Conservation (phyloP, 495 filamentous ascomycete species). For the Trichoderma orchidacearum region DNA sequence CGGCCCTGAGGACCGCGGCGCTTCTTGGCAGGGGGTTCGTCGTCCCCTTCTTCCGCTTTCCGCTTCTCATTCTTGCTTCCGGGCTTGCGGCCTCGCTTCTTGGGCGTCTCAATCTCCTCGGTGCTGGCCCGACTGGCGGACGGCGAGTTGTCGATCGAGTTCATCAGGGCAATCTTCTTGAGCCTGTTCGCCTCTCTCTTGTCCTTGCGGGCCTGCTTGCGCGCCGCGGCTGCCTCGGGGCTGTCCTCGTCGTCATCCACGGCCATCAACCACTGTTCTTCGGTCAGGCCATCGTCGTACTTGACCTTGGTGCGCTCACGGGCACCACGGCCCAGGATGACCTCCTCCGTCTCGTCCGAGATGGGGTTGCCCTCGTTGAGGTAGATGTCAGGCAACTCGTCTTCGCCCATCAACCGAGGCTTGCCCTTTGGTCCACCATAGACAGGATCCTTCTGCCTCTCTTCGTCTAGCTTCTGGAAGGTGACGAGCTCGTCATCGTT, state of each 20-base stretch:
- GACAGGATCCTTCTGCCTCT: slow-evolving; percentile 42
- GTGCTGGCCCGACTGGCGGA: slow-evolving; percentile 65
- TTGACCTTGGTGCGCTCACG: slow-evolving; percentile 85
- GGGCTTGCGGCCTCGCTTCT: slow-evolving; percentile 70
- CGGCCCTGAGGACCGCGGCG: slow-evolving; percentile 49
- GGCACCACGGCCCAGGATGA: slow-evolving; percentile 73
- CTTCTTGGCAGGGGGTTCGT: slow-evolving; percentile 69
- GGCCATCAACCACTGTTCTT: slow-evolving; percentile 90
- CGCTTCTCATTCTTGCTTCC: slow-evolving; percentile 61
- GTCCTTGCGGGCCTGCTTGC: slow-evolving; percentile 74
- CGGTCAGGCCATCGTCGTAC: slow-evolving; percentile 95
- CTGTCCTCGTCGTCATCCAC: slow-evolving; percentile 93
- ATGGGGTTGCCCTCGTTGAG: slow-evolving; percentile 72
- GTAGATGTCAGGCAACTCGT: slow-evolving; percentile 88
- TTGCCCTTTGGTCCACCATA: slow-evolving; percentile 61
- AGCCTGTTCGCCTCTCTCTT: slow-evolving; percentile 63
- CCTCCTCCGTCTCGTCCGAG: slow-evolving; percentile 59
- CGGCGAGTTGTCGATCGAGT: slow-evolving; percentile 56
- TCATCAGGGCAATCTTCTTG: slow-evolving; percentile 33
- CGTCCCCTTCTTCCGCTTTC: slow-evolving; percentile 73
- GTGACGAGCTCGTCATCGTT: slow-evolving; percentile 54
- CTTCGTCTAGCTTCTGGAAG: slow-evolving; percentile 69
- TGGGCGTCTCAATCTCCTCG: slow-evolving; percentile 47
- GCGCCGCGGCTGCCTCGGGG: slow-evolving; percentile 81
- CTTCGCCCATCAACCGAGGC: slow-evolving; percentile 74